Evolutionary conservation across 768 basidiomycete species (phyloP), one percentile per base, ranked within the genome.

Genomic region (Neoboletus magnificus): DNA sequence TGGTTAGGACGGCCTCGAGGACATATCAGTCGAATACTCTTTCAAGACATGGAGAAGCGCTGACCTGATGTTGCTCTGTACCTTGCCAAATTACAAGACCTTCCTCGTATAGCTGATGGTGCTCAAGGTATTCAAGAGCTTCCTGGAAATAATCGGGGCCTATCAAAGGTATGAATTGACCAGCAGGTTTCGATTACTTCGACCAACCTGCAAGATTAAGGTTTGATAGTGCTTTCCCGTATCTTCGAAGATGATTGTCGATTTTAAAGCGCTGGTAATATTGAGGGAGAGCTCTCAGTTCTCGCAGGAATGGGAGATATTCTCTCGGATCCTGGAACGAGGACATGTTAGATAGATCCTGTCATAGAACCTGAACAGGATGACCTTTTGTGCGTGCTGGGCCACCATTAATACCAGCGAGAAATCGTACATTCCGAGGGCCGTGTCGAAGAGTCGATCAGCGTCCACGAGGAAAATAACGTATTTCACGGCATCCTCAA

Each of bases 371-470:
- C 12, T 3, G n/a, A 33, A 46, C n/a, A 22, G n/a, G 13, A 20
- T 23, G 35, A 93, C 95, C 82, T 96, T 97, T 69, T 98, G 95
- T 45, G 96, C 90, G 65, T 97, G 89, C 67, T 98, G 97, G 1
- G 97, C 95, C 40, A 99, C 83, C 87, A 98, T 87, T 23, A 98
- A 76, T 8, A 98, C 96, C 18, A 99, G 77, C 29, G 91, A 86
- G 75, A 98, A 98, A 72, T 99, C 94, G 66, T 99, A 99, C 94
- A 98, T 98, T 20, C 97, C 97, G 32, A 99, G 80, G 1, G 97
- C 97, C 12, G 91, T 89, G 69, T 98, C 86, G 73, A 96, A 98
- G 5, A 99, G 79, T 43, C 79, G 79, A 63, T 98, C 85, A 0
- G 93, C 93, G 62, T 98, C 93, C 20, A 93, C 92, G 32, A 99